A percentile compares a stretch with the other conserved stretches of the same genome.
Conservation (phyloP, 495 filamentous ascomycete species). For the Aspergillus campestris region DNA sequence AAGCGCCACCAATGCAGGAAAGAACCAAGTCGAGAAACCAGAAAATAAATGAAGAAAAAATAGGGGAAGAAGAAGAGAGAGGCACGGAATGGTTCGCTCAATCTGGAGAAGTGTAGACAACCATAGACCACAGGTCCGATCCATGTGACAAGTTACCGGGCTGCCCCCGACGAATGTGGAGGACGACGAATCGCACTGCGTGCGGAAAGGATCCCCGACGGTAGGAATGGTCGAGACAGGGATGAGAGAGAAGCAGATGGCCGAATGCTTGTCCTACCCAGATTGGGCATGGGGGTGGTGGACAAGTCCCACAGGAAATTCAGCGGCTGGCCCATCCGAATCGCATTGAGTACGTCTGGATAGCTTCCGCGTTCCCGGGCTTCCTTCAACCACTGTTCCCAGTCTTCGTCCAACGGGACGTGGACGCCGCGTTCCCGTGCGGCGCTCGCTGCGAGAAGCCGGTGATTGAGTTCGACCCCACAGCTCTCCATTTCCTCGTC, state of each 20-base stretch:
- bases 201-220: conserved; percentile 9
- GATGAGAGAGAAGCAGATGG: conserved; percentile 9
- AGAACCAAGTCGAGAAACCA: not conserved
- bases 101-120: not conserved
- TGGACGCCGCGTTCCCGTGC: conserved; percentile 53
- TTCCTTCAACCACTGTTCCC: conserved; percentile 82
- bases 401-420: conserved; percentile 66
- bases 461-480: conserved; percentile 62
- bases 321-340: conserved; percentile 32
- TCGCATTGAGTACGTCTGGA: conserved; percentile 33
- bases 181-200: conserved; percentile 13
- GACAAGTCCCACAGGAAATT: conserved; percentile 20
- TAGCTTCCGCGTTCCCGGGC: conserved; percentile 54
- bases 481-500: conserved; percentile 64
- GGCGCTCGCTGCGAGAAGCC: conserved; percentile 60
- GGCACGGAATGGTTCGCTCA: conserved; percentile 1
- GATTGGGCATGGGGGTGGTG: conserved; percentile 12
- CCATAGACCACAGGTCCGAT: not conserved
- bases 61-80: conserved; percentile 2
- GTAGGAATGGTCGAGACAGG: conserved; percentile 15
- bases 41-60: conserved; percentile 1
- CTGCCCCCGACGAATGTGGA: conserved; percentile 14
- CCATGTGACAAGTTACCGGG: conserved; percentile 9
- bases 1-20: not conserved
- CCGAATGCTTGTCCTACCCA: conserved; percentile 11